Percentiles rank a stretch among this genome's conserved stretches.
These are phyloP conservation scores for Umbilicus rupestris DNA, from an alignment of 164 flowering plant genomes.

Conservation along the genomic window DNA sequence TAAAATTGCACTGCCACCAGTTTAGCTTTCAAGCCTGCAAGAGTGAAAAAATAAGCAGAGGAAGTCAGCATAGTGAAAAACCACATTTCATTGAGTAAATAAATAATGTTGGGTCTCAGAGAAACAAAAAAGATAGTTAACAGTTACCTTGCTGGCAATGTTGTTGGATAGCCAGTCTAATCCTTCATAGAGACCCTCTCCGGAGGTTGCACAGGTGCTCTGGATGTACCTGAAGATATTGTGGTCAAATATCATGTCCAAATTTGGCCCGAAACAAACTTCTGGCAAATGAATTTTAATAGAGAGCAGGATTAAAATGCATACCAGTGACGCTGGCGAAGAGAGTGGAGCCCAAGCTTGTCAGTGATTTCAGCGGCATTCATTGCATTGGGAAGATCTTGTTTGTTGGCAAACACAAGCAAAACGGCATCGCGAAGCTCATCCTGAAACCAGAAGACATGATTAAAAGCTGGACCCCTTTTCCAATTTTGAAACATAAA, in stretches of 20 bases:
- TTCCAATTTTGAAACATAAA: background rate
- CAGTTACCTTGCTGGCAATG: conserved; percentile 76
- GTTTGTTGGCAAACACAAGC: conserved; percentile 99
- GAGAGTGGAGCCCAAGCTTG: conserved; percentile 93
- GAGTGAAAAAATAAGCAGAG: background rate
- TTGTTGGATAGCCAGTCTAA: conserved; percentile 97
- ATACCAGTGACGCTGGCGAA: conserved; percentile 96
- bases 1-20: background rate
- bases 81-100: background rate
- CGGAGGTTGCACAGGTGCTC: conserved; percentile 96
- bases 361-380: conserved; percentile 99
- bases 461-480: background rate
- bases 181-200: conserved; percentile 94
- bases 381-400: conserved; percentile 99
- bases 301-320: background rate
- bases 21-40: background rate
- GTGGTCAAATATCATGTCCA: conserved; percentile 5
- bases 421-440: conserved; percentile 94
- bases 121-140: background rate
- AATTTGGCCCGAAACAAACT: background rate
- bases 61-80: background rate
- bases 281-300: background rate
- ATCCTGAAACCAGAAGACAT: conserved; percentile 39
- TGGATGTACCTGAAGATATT: conserved; percentile 72
- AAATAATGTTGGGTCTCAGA: background rate